A percentile compares a stretch with the other conserved stretches of the same genome.
Conservation (phyloP, 75 land plant species). For the Adiantum capillusveneris region DNA sequence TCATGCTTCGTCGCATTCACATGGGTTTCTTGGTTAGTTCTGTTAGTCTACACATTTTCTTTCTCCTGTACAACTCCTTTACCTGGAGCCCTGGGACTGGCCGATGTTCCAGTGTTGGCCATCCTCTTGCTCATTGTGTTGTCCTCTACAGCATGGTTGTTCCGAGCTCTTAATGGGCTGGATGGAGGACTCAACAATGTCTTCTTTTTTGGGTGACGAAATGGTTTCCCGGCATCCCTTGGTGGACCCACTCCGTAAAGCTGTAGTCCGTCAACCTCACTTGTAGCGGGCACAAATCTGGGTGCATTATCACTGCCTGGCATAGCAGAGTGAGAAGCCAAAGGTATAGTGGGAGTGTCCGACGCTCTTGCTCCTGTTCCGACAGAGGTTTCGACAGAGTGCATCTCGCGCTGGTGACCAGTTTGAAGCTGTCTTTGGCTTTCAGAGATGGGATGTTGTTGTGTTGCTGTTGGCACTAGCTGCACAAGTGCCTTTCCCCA, state of each 20-base stretch:
- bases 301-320: too few species aligned
- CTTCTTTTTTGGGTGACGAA: neutral
- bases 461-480: constrained; percentile 31
- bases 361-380: neutral
- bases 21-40: too few species aligned
- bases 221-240: neutral
- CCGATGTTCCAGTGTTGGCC: neutral
- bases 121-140: neutral
- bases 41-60: constrained; percentile 3
- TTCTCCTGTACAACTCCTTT: neutral
- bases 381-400: neutral
- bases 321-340: neutral
- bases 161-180: constrained; percentile 6
- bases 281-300: neutral
- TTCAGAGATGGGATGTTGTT: neutral
- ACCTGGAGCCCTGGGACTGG: neutral
- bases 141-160: neutral
- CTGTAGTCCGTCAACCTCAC: neutral
- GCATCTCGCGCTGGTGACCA: too few species aligned
- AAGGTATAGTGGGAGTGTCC: neutral
- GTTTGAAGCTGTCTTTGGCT: too few species aligned
- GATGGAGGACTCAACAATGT: neutral
- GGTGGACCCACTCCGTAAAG: neutral
- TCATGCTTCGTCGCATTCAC: too few species aligned
- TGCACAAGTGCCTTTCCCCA: constrained; percentile 57